A percentile compares a stretch with the other conserved stretches of the same genome.
Conservation (phyloP, 495 filamentous ascomycete genomes). For the Penicillium malachiteum region DNA sequence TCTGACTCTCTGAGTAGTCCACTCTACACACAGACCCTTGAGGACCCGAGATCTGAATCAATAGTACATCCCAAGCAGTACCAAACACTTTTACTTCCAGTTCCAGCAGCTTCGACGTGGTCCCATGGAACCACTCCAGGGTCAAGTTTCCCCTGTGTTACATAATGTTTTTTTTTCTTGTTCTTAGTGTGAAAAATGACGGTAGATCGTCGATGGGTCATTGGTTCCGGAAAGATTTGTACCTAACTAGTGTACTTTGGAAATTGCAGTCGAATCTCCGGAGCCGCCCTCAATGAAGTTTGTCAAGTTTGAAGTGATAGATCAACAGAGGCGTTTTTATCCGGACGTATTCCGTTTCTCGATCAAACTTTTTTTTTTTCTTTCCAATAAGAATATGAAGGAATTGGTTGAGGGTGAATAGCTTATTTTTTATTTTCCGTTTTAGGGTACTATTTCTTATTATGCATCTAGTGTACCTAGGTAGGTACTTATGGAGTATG, state of each 20-base stretch:
- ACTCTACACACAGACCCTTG: constrained; percentile 11
- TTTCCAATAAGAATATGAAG: background rate
- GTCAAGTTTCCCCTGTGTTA: constrained; percentile 18
- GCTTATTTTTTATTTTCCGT: background rate
- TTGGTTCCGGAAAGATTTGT: constrained; percentile 9
- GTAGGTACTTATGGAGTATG: no score
- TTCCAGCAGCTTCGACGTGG: constrained; percentile 21
- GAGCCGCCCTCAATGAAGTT: background rate
- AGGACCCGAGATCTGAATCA: background rate
- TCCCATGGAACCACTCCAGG: constrained; percentile 11
- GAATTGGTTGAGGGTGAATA: background rate
- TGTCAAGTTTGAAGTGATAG: constrained; percentile 12
- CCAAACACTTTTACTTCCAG: background rate
- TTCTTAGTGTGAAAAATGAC: no score
- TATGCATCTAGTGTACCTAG: no score
- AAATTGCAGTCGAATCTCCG: constrained; percentile 3
- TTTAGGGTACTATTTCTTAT: no score
- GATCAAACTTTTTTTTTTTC: background rate
- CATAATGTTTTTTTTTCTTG: no score
- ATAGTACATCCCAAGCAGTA: background rate
- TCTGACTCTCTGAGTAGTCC: no score
- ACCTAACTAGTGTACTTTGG: background rate
- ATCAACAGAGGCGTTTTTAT: constrained; percentile 9
- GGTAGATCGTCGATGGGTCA: constrained; percentile 9
- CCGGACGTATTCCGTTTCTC: no score